Evolutionary conservation across 345 rosid genomes (phyloP).

Genomic region (Ceriops decandra): DNA sequence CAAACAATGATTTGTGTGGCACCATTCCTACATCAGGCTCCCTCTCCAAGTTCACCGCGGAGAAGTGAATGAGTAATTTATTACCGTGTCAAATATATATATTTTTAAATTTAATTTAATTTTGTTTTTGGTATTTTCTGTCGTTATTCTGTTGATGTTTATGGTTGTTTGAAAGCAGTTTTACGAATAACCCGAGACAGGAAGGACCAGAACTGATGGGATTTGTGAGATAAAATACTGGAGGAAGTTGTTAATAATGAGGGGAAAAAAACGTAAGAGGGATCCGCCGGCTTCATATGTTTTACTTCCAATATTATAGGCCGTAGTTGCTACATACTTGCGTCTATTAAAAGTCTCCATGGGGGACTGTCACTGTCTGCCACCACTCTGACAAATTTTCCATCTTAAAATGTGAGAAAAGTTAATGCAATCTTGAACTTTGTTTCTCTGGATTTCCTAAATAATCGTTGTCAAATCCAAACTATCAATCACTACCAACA

Average conservation of each 20-base stretch:
- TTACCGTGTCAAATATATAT: neutral
- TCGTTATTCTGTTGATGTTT: neutral
- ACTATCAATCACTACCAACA: no score
- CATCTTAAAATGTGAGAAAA: no score
- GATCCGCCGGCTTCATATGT: conserved; percentile 4
- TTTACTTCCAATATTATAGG: no score
- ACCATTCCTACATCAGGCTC: conserved; percentile 64
- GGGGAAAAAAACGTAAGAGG: neutral
- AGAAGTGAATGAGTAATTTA: conserved; percentile 47
- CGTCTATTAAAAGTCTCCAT: neutral
- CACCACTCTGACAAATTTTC: neutral
- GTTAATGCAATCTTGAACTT: no score
- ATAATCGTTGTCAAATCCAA: no score
- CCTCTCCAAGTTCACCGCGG: conserved; percentile 56
- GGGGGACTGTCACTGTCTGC: conserved; percentile 1
- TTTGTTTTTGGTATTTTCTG: neutral
- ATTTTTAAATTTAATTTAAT: neutral
- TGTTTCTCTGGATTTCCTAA: no score
- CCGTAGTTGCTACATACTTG: no score
- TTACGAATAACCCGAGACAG: conserved; percentile 49
- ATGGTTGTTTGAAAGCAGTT: conserved; percentile 33
- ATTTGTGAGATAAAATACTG: conserved; percentile 55
- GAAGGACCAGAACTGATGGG: conserved; percentile 83
- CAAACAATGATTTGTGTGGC: conserved; percentile 66
- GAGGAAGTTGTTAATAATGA: conserved; percentile 47